phyloP scores from a whole-genome alignment of 1,139 yeast genomes.

The Lodderomyces jiufengensis region DNA sequence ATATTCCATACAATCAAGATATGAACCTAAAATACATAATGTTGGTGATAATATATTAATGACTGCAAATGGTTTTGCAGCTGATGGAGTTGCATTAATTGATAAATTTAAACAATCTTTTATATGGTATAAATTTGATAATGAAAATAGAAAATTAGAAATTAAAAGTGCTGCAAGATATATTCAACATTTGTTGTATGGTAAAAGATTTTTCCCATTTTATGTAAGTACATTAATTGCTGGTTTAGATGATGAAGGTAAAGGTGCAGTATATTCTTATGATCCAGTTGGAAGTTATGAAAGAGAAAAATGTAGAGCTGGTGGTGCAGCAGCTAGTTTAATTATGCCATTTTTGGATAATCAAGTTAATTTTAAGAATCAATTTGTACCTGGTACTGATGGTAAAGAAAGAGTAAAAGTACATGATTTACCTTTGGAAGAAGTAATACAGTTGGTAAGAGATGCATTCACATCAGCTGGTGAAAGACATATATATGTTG shows the following conservation, averaged over 20 bases:
- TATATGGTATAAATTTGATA: slow-evolving; percentile 93
- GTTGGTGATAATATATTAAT: slow-evolving; percentile 86
- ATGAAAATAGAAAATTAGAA: slow-evolving; percentile 64
- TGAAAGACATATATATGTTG: slow-evolving; percentile 97
- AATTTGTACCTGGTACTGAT: slow-evolving; percentile 72
- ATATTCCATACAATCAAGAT: slow-evolving; percentile 87
- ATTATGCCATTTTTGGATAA: slow-evolving; percentile 97
- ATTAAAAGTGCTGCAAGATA: slow-evolving; percentile 82
- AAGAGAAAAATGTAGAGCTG: slow-evolving; percentile 96
- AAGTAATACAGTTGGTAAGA: slow-evolving; percentile 79
- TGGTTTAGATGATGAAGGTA: slow-evolving; percentile 91
- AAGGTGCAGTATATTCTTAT: slow-evolving; percentile 91
- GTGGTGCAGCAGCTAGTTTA: slow-evolving; percentile 94
- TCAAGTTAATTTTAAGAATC: slow-evolving; percentile 94
- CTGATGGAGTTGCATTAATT: slow-evolving; percentile 86
- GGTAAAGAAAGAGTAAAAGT: slow-evolving; percentile 60
- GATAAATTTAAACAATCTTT: slow-evolving; percentile 72
- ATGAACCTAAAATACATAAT: slow-evolving; percentile 85
- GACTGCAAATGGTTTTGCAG: slow-evolving; percentile 95
- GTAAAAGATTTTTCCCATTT: slow-evolving; percentile 94
- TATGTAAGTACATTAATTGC: slow-evolving; percentile 94
- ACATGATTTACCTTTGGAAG: slow-evolving; percentile 70
- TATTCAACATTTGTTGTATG: slow-evolving; percentile 85
- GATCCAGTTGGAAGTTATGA: slow-evolving; percentile 99
- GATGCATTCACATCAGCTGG: slow-evolving; percentile 97